Base-by-base conservation (phyloP, 257 asterid genomes). In the Gentiana dahurica region DNA sequence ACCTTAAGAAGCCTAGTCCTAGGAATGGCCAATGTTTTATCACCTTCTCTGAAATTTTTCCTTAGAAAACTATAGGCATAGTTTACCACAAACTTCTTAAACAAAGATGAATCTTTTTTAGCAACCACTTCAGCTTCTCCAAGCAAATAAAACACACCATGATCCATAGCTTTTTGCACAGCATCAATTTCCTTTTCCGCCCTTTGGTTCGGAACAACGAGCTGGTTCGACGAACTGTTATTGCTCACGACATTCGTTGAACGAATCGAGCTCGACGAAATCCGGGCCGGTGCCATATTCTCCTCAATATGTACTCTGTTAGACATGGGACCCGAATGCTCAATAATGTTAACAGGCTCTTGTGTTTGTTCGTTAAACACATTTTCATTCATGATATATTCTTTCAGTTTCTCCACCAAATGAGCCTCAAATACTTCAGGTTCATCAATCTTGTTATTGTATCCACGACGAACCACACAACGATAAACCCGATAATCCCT, bases 61-160 rank as follows among this genome's bases (percentile, higher is more conserved):
- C 89, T 55, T 34, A 83, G 65, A 51, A 83, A 83, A 68, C 55
- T 49, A 45, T 83, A 85, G 0, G 74, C 86, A 36, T 59, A 44
- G 13, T 65, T 65, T 32, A 65, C 45, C 1, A 52, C 35, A 45
- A 65, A 51, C 61, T 75, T 86, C 75, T 83, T 81, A 13, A 73
- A 2, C 15, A 75, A 6, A 0, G 89, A 73, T 4, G 94, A 72
- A 12, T 83, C 79, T 7, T 51, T 68, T 63, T 63, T 63, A 0
- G 93, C 88, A 45, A 79, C 80, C 58, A 86, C 93, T 53, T 82
- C 89, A 3, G 83, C 76, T 68, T 86, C 95, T 38, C 95, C 93
- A 3, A 80, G 48, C 36, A 86, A 55, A 56, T 86, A 86, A 54
- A 70, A 79, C 69, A 79, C 82, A 0, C 87, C 95, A 35, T 63